These are phyloP conservation scores for Solanum hybrid DNA, from an alignment of 305 asterid species.

Conservation along the genomic window DNA sequence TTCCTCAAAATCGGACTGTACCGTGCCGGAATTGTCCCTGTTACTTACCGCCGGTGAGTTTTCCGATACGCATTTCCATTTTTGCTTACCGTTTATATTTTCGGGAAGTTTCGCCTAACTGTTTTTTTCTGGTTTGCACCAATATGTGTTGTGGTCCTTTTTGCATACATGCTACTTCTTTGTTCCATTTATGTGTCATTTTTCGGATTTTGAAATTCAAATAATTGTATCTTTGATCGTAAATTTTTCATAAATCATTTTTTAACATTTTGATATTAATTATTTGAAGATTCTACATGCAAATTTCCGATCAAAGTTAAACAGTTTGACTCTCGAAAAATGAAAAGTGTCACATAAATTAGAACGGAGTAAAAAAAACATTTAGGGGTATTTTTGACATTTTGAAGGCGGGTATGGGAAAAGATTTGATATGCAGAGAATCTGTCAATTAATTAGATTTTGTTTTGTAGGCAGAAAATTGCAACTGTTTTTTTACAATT, in stretches of 20 bases:
- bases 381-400: not conserved
- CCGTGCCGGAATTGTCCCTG: constrained; percentile 79
- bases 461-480: not conserved
- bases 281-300: too few species aligned
- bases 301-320: too few species aligned
- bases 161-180: not conserved
- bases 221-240: accelerated
- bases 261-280: not conserved
- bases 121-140: not conserved
- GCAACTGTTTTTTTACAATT: not conserved
- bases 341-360: too few species aligned
- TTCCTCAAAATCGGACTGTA: constrained; percentile 65
- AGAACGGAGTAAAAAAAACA: too few species aligned
- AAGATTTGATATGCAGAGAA: not conserved
- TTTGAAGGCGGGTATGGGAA: not conserved
- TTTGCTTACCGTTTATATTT: not conserved
- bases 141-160: not conserved
- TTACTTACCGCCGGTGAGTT: constrained; percentile 64
- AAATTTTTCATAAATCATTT: too few species aligned
- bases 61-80: not conserved
- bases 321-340: too few species aligned
- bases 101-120: not conserved
- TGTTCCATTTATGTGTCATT: not conserved
- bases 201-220: not conserved
- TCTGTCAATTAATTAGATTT: not conserved